Evolutionary conservation across 805 yeast genomes (phyloP).

Genomic region (Kregervanrija delftensis): DNA sequence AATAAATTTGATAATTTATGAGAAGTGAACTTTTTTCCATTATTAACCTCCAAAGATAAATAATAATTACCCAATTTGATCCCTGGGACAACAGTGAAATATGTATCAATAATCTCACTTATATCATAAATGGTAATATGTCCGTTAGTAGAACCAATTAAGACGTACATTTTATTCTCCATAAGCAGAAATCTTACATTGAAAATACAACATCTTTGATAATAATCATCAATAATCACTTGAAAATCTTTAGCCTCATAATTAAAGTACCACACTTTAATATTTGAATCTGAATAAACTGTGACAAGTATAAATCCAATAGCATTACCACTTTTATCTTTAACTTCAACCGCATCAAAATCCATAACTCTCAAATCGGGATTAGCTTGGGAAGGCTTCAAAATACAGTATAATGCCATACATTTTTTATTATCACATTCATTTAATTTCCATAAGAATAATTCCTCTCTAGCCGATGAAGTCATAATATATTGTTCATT

Average conservation of each 20-base stretch:
- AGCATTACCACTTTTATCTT: slow-evolving; percentile 12
- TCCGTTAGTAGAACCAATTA: slow-evolving; percentile 82
- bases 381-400: slow-evolving; percentile 47
- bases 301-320: slow-evolving; percentile 51
- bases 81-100: slow-evolving; percentile 5
- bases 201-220: slow-evolving; percentile 73
- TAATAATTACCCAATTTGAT: not conserved
- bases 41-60: not conserved
- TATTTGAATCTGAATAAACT: slow-evolving; percentile 80
- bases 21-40: not conserved
- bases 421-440: slow-evolving; percentile 22
- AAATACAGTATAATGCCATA: slow-evolving; percentile 40
- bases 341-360: slow-evolving; percentile 45
- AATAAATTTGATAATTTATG: slow-evolving; percentile 19
- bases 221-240: slow-evolving; percentile 40
- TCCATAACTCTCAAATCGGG: slow-evolving; percentile 93
- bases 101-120: slow-evolving; percentile 14
- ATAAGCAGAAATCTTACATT: slow-evolving; percentile 42
- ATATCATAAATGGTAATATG: slow-evolving; percentile 57
- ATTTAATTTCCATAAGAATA: slow-evolving; percentile 64
- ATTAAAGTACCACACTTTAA: slow-evolving; percentile 58
- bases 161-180: slow-evolving; percentile 28
- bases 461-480: slow-evolving; percentile 84
- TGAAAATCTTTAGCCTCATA: slow-evolving; percentile 31
- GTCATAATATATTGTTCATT: slow-evolving; percentile 41